Percentiles rank a stretch among this genome's conserved stretches.
phyloP scores from a whole-genome alignment of 2,329 filamentous ascomycete species.

The Orbilia blumenaviensis region DNA sequence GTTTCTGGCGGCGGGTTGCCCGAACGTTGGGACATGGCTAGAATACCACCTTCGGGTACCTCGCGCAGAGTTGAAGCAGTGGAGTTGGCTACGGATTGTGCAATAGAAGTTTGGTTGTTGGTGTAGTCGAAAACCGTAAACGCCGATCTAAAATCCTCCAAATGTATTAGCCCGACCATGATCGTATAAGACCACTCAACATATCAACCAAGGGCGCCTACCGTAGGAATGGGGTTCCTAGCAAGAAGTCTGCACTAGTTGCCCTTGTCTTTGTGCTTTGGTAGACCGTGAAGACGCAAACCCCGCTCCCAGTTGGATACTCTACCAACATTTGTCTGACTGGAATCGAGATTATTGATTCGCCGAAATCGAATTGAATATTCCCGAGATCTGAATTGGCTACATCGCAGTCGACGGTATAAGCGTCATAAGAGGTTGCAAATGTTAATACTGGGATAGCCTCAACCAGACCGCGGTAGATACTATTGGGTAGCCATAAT shows the following conservation, averaged over 20 bases:
- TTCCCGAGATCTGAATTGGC: constrained; percentile 6
- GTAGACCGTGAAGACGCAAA: constrained; percentile 41
- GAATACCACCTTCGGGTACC: constrained; percentile 28
- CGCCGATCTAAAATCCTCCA: constrained; percentile 23
- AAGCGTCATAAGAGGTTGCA: constrained; percentile 31
- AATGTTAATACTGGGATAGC: constrained; percentile 20
- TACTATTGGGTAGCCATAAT: constrained; percentile 35
- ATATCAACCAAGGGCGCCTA: background rate
- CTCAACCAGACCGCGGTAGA: constrained; percentile 23
- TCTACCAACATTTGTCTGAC: constrained; percentile 34
- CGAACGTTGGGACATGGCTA: constrained; percentile 19
- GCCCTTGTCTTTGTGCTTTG: constrained; percentile 9
- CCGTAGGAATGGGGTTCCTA: constrained; percentile 46
- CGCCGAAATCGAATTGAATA: constrained; percentile 37
- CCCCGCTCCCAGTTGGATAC: constrained; percentile 43
- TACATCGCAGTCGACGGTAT: constrained; percentile 20
- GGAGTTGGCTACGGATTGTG: constrained; percentile 34
- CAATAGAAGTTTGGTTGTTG: constrained; percentile 41
- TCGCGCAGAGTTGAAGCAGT: constrained; percentile 34
- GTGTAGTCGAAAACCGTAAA: constrained; percentile 48
- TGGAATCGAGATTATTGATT: constrained; percentile 10
- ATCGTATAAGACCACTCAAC: background rate
- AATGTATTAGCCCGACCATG: background rate
- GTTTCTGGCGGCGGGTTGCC: background rate
- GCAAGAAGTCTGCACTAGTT: constrained; percentile 12